phyloP scores from a whole-genome alignment of 202 grass and related monocot species.

The Schoenoplectus tabernaemontani region DNA sequence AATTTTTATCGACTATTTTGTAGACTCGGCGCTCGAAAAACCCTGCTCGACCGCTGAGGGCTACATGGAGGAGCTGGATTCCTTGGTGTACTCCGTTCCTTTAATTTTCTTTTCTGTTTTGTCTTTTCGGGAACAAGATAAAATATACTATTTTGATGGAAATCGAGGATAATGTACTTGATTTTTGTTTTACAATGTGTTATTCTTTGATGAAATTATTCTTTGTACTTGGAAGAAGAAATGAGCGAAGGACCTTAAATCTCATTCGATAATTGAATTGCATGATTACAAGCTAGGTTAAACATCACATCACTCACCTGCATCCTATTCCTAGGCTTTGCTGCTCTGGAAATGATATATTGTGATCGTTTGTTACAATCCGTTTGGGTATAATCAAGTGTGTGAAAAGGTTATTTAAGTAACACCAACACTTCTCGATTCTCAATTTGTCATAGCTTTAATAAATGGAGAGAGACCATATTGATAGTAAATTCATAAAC shows the following conservation, averaged over 20 bases:
- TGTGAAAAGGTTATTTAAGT: too few species aligned
- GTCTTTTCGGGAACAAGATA: not conserved
- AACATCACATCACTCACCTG: slow-evolving; percentile 5
- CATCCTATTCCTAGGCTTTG: not conserved
- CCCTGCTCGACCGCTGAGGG: too few species aligned
- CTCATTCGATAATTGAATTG: not conserved
- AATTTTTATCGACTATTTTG: too few species aligned
- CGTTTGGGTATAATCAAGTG: not conserved
- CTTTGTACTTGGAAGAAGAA: slow-evolving; percentile 15
- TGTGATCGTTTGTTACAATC: not conserved
- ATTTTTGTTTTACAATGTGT: not conserved
- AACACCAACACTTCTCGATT: too few species aligned
- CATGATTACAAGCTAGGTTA: not conserved
- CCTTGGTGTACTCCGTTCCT: not conserved
- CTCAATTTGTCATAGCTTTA: too few species aligned
- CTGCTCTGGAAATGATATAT: not conserved
- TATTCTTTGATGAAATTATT: too few species aligned
- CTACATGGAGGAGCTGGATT: too few species aligned
- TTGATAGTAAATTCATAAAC: too few species aligned
- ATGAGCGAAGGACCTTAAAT: not conserved
- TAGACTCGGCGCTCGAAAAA: too few species aligned
- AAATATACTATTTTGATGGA: not conserved
- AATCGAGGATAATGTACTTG: slow-evolving; percentile 3
- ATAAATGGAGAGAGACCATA: too few species aligned
- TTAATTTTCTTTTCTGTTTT: not conserved